Evolutionary conservation across 2,329 filamentous ascomycete species (phyloP).

Genomic region (Colletotrichum sp.): DNA sequence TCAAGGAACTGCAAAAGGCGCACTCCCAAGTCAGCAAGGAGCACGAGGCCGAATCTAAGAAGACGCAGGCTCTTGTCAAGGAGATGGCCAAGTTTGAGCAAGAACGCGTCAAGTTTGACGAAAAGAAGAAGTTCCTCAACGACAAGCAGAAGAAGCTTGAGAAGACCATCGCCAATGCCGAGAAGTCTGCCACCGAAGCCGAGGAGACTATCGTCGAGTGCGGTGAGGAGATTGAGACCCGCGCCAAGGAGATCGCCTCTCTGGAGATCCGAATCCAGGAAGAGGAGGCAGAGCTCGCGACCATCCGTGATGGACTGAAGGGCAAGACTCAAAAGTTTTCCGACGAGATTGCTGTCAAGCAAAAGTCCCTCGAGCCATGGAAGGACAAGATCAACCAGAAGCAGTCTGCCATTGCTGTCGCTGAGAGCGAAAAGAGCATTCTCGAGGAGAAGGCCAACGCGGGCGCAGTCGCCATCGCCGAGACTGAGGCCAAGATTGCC

Average conservation of each 20-base stretch:
- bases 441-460: slow-evolving; percentile 88
- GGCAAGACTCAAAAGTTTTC: slow-evolving; percentile 96
- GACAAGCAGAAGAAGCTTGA: slow-evolving; percentile 95
- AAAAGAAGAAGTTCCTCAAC: slow-evolving; percentile 92
- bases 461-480: slow-evolving; percentile 81
- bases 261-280: slow-evolving; percentile 78
- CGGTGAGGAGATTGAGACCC: slow-evolving; percentile 76
- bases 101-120: slow-evolving; percentile 95
- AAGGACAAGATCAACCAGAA: slow-evolving; percentile 97
- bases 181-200: slow-evolving; percentile 75
- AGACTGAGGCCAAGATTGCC: slow-evolving; percentile 80
- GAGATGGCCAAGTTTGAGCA: slow-evolving; percentile 95
- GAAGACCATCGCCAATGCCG: slow-evolving; percentile 81
- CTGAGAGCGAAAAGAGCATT: slow-evolving; percentile 93
- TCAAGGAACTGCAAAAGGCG: slow-evolving; percentile 86
- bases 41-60: slow-evolving; percentile 82
- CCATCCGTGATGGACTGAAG: slow-evolving; percentile 86
- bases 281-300: slow-evolving; percentile 82
- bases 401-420: slow-evolving; percentile 90
- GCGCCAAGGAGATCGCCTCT: slow-evolving; percentile 73
- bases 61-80: slow-evolving; percentile 78
- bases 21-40: slow-evolving; percentile 85
- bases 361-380: slow-evolving; percentile 96
- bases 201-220: slow-evolving; percentile 80
- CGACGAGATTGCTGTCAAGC: slow-evolving; percentile 88